Percentiles rank a stretch among this genome's conserved stretches.
Evolutionary conservation across 208 protist genomes (phyloP).

Genomic region (Trypanosoma brucei): DNA sequence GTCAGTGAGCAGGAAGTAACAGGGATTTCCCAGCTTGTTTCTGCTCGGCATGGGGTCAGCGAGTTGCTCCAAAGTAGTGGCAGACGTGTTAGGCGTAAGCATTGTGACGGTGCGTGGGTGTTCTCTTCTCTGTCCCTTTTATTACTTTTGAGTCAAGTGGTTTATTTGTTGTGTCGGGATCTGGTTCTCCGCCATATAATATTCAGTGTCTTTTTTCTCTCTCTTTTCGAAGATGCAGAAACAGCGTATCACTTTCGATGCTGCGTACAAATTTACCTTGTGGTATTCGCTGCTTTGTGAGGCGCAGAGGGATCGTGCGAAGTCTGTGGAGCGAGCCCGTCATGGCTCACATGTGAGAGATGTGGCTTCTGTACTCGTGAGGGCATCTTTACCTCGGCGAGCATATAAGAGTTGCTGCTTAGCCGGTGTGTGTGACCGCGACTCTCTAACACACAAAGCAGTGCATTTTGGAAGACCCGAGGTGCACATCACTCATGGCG

Average conservation of each 20-base stretch:
- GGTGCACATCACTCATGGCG: constrained; percentile 19
- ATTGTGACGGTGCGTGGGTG: too few species aligned
- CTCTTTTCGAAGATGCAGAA: constrained; percentile 19
- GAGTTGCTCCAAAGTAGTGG: too few species aligned
- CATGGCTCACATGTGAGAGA: constrained; percentile 24
- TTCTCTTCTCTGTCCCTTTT: too few species aligned
- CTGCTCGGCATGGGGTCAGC: too few species aligned
- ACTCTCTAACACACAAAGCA: constrained; percentile 16
- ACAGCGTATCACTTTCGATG: constrained; percentile 60
- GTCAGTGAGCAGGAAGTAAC: constrained; percentile 15
- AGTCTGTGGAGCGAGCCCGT: background rate
- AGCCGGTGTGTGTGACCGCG: constrained; percentile 36
- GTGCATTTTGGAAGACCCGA: constrained; percentile 36
- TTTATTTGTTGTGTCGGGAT: constrained; percentile 13
- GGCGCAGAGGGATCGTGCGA: constrained; percentile 10
- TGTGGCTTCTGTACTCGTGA: constrained; percentile 35
- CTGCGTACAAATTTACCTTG: constrained; percentile 69
- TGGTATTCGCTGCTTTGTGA: constrained; percentile 43
- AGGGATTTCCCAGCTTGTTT: too few species aligned
- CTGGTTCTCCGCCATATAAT: constrained; percentile 60
- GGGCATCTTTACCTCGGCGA: constrained; percentile 34
- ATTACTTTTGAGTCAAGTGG: too few species aligned
- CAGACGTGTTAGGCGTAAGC: too few species aligned
- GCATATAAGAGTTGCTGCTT: constrained; percentile 47
- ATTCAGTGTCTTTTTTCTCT: constrained; percentile 2